Evolutionary conservation across 2,329 filamentous ascomycete genomes (phyloP), one percentile per base, ranked within the genome.

Genomic region (Amylocarpus encephaloides): DNA sequence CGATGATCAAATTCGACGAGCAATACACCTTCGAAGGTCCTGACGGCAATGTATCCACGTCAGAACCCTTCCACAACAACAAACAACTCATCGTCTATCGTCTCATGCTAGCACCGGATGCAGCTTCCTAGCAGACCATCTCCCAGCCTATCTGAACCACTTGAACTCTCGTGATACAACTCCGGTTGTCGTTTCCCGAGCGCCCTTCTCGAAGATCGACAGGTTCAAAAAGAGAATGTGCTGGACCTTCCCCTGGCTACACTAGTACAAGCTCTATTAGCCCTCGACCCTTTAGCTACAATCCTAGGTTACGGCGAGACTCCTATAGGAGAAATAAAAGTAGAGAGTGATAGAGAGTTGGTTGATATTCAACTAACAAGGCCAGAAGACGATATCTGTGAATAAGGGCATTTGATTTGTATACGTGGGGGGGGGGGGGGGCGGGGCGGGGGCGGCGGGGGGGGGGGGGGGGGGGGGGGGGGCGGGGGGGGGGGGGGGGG

Each of bases 91-190:
- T 71, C 40, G 51, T 75, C 33, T 73, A 73, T 55, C 71, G 74
- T 59, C 74, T 73, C 64, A 75, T 74, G 72, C 71, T 73, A 49
- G 59, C 54, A 0, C 68, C 70, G 1, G 54, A 61, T 74, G 70
- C 56, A 64, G 64, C 6, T 66, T 71, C 41, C 55, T 67, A 13
- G 66, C 63, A 33, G 71, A 74, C 33, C 63, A 67, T 39, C 58
- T 73, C 13, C 70, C 71, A 0, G 61, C 66, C 22, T 34, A 38
- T 7, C 61, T 70, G 2, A 54, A 60, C 30, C 70, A 73, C 51
- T 55, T 73, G n/a, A 56, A 61, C 26, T 56, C 63, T 32, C 65
- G 70, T 30, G 63, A 69, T 41, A 71, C 69, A 0, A 66, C 65
- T 19, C 62, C 73, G 32, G 68, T 66, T 1, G 65, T 66, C 15